phyloP scores from a whole-genome alignment of 441 rosid species.

The Corymbia citriodora region DNA sequence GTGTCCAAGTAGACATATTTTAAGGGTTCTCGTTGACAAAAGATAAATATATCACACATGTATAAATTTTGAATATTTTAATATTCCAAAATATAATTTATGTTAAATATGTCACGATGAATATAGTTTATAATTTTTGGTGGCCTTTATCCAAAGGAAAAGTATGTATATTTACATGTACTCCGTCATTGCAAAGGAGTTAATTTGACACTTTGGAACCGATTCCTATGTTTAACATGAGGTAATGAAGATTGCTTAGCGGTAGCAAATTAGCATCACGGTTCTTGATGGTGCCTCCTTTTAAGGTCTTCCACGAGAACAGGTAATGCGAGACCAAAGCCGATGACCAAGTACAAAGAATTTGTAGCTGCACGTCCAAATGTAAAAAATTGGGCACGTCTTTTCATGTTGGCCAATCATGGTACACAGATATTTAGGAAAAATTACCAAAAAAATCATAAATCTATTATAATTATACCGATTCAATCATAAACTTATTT shows the following conservation, averaged over 20 bases:
- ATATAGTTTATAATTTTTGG: too few species aligned
- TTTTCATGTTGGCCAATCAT: neutral
- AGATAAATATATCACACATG: too few species aligned
- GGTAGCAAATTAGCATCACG: neutral
- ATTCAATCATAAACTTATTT: too few species aligned
- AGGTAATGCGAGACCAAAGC: neutral
- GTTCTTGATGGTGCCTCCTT: neutral
- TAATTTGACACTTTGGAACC: neutral
- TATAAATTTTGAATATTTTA: too few species aligned
- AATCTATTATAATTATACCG: too few species aligned
- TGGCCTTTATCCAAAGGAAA: neutral
- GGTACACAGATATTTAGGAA: too few species aligned
- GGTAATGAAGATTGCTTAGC: neutral
- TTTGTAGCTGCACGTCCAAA: neutral
- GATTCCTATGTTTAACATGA: neutral
- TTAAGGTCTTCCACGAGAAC: neutral
- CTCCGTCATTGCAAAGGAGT: neutral
- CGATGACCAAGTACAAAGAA: neutral
- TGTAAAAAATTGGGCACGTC: neutral
- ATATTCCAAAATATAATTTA: too few species aligned
- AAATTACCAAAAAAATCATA: too few species aligned
- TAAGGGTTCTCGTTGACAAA: neutral
- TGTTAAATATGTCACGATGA: too few species aligned
- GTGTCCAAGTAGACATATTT: neutral
- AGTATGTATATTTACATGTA: neutral